phyloP scores from a whole-genome alignment of 192 early-diverging fungal species.

The Coemansia sp. region DNA sequence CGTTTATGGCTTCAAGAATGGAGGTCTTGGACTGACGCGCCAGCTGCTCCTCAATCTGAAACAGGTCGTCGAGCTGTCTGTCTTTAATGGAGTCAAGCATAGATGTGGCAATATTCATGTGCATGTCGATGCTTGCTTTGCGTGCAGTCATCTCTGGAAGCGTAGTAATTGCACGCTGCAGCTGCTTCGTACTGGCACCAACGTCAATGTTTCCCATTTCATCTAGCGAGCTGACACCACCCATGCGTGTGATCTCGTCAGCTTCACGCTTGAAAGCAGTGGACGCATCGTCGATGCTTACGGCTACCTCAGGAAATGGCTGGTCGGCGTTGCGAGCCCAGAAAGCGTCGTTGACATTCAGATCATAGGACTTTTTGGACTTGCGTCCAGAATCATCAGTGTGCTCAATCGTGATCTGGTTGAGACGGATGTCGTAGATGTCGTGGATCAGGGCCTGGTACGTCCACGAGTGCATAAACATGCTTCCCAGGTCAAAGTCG shows the following conservation, averaged over 20 bases:
- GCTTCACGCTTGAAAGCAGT: conserved; percentile 96
- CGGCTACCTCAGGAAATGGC: conserved; percentile 97
- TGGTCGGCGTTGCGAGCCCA: conserved; percentile 90
- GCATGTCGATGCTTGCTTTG: conserved; percentile 94
- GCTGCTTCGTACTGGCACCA: conserved; percentile 79
- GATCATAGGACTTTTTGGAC: conserved; percentile 78
- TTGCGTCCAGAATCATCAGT: conserved; percentile 65
- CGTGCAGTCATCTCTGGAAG: conserved; percentile 94
- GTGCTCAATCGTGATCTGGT: conserved; percentile 68
- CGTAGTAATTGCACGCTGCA: conserved; percentile 89
- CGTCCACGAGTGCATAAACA: conserved; percentile 98
- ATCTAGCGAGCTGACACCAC: conserved; percentile 77
- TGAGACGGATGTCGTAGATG: conserved; percentile 89
- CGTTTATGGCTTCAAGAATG: conserved; percentile 81
- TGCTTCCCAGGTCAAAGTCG: conserved; percentile 85
- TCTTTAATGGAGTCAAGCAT: conserved; percentile 89
- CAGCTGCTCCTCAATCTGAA: conserved; percentile 91
- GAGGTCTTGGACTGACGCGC: conserved; percentile 72
- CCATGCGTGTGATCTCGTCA: conserved; percentile 84
- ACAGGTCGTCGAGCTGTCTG: conserved; percentile 90
- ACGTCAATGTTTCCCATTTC: conserved; percentile 61
- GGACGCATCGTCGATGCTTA: conserved; percentile 91
- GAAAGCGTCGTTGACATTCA: conserved; percentile 89
- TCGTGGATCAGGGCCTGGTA: conserved; percentile 97
- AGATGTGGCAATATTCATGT: conserved; percentile 96